A percentile compares a stretch with the other conserved stretches of the same genome.
Conservation (phyloP, 805 yeast species). For the Pichia heedii region DNA sequence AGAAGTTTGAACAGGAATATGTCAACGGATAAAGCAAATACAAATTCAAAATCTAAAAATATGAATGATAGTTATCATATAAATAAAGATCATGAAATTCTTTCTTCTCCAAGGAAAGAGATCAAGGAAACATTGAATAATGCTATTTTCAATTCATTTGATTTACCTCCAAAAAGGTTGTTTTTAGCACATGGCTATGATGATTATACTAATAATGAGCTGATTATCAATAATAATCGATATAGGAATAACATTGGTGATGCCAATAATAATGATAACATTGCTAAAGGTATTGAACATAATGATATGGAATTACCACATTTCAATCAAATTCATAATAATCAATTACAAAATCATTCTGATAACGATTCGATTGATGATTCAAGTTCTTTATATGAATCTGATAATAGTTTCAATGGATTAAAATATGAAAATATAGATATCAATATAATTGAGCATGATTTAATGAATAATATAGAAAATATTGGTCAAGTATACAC, state of each 20-base stretch:
- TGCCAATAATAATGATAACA: not conserved
- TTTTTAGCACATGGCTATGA: not conserved
- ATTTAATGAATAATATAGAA: too few relatives aligned
- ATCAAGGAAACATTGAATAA: slow-evolving; percentile 1
- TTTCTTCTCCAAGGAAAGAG: slow-evolving; percentile 5
- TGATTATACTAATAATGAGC: not conserved
- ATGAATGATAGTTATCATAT: slow-evolving; percentile 1
- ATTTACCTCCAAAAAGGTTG: too few relatives aligned
- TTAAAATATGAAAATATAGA: too few relatives aligned
- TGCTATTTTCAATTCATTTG: not conserved
- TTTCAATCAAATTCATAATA: too few relatives aligned
- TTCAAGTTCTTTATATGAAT: not conserved
- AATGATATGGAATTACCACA: too few relatives aligned
- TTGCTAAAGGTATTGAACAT: too few relatives aligned
- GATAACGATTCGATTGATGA: too few relatives aligned
- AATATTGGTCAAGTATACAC: too few relatives aligned
- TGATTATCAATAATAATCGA: too few relatives aligned
- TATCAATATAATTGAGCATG: too few relatives aligned
- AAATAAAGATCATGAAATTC: not conserved
- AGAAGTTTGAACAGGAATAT: slow-evolving; percentile 1
- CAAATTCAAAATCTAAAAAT: not conserved
- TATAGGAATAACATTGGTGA: not conserved
- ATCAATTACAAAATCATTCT: too few relatives aligned
- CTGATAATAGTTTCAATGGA: too few relatives aligned
- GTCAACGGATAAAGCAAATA: not conserved